phyloP scores from a whole-genome alignment of 306 rosid species.

The Alnus rubra region DNA sequence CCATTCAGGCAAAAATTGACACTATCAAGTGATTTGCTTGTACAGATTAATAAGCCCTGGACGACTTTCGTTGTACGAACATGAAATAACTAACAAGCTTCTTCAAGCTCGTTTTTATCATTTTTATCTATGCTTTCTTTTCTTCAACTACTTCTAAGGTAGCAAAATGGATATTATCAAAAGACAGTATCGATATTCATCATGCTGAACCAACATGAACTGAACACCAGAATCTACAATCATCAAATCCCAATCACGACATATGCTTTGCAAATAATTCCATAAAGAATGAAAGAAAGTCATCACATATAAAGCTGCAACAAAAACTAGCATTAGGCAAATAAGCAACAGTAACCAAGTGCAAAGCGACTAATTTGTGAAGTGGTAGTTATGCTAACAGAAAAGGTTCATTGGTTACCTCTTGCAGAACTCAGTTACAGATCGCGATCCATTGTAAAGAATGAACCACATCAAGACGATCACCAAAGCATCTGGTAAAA shows the following conservation, averaged over 20 bases:
- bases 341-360: neutral
- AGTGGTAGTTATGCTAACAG: neutral
- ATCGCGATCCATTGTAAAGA: conserved; percentile 51
- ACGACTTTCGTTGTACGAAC: neutral
- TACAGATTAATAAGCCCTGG: neutral
- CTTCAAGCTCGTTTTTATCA: neutral
- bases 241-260: neutral
- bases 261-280: neutral
- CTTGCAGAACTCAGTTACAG: conserved; percentile 47
- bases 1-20: neutral
- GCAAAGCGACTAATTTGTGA: neutral
- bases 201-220: neutral
- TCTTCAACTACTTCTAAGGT: neutral
- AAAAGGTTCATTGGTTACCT: conserved; percentile 43
- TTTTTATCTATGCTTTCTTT: neutral
- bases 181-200: neutral
- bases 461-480: conserved; percentile 77
- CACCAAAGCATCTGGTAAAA: conserved; percentile 59
- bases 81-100: neutral
- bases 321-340: neutral
- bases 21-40: neutral
- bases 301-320: neutral
- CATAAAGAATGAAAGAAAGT: neutral
- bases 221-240: neutral
- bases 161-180: neutral